Percentiles rank a stretch among this genome's conserved stretches.
Evolutionary conservation across 306 rosid species (phyloP).

Genomic region (Prunus dulcis): DNA sequence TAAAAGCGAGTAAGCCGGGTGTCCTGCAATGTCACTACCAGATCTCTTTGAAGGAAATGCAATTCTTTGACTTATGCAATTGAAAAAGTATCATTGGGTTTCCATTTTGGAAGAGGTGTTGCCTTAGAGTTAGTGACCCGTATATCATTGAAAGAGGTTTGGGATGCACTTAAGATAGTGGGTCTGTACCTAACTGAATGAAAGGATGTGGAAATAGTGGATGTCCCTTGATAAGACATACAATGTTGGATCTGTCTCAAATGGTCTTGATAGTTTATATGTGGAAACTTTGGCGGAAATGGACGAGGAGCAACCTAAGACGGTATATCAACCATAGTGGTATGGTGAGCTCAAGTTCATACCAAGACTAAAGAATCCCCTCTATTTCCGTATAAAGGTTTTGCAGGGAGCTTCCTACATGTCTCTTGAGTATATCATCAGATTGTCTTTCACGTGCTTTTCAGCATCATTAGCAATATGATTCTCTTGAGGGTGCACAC

Average conservation of each 20-base stretch:
- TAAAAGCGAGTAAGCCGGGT: too few relatives aligned
- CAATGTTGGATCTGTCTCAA: not conserved
- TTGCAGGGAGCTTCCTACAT: not conserved
- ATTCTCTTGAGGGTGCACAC: too few relatives aligned
- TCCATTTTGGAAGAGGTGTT: too few relatives aligned
- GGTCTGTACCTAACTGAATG: not conserved
- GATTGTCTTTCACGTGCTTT: too few relatives aligned
- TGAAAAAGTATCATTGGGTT: too few relatives aligned
- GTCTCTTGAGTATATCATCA: not conserved
- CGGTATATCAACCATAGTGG: not conserved
- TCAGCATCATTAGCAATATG: too few relatives aligned
- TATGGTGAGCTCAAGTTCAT: not conserved
- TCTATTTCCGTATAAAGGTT: not conserved
- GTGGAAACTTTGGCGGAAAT: not conserved
- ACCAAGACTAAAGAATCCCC: not conserved
- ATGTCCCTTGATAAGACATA: not conserved
- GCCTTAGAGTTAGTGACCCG: not conserved
- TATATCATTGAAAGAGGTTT: not conserved
- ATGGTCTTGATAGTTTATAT: not conserved
- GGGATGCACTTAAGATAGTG: not conserved
- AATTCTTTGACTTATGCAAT: too few relatives aligned
- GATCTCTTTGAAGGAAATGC: too few relatives aligned
- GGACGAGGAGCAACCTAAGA: not conserved
- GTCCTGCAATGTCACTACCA: too few relatives aligned
- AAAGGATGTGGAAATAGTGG: not conserved